Conservation (phyloP, 768 basidiomycete species). For the Collybia sordida region DNA sequence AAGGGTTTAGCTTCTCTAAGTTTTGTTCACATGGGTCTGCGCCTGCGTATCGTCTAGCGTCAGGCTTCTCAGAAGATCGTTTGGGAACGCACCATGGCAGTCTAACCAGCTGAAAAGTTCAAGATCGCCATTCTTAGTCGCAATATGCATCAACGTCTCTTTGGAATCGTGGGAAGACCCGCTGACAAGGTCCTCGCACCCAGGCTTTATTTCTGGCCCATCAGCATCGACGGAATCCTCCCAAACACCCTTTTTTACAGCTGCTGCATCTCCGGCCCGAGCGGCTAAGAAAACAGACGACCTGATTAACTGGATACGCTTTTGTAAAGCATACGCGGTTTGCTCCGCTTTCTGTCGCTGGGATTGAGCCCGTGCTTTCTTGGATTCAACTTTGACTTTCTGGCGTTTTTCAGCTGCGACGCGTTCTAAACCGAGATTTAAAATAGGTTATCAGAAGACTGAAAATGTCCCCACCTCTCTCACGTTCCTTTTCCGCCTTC, state of each 20-base stretch:
- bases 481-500: slow-evolving; percentile 42
- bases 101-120: slow-evolving; percentile 69
- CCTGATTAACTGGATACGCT: slow-evolving; percentile 54
- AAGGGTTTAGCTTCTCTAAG: slow-evolving; percentile 54
- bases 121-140: slow-evolving; percentile 50
- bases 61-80: slow-evolving; percentile 6
- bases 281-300: slow-evolving; percentile 68
- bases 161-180: slow-evolving; percentile 47
- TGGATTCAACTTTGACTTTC: slow-evolving; percentile 51
- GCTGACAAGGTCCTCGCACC: slow-evolving; percentile 52
- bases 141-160: slow-evolving; percentile 74
- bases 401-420: slow-evolving; percentile 57
- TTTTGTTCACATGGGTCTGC: slow-evolving; percentile 74
- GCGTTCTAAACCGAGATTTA: slow-evolving; percentile 38
- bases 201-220: slow-evolving; percentile 65
- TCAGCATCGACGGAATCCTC: slow-evolving; percentile 70
- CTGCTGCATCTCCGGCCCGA: slow-evolving; percentile 46
- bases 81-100: slow-evolving; percentile 56
- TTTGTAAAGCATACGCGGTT: slow-evolving; percentile 42
- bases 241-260: slow-evolving; percentile 66
- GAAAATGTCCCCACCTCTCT: slow-evolving; percentile 29
- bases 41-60: slow-evolving; percentile 38
- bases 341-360: slow-evolving; percentile 51
- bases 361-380: slow-evolving; percentile 54
- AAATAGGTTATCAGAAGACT: background rate